Evolutionary conservation across 169 alveolate genomes (phyloP).

Genomic region (Cryptosporidium ryanae): DNA sequence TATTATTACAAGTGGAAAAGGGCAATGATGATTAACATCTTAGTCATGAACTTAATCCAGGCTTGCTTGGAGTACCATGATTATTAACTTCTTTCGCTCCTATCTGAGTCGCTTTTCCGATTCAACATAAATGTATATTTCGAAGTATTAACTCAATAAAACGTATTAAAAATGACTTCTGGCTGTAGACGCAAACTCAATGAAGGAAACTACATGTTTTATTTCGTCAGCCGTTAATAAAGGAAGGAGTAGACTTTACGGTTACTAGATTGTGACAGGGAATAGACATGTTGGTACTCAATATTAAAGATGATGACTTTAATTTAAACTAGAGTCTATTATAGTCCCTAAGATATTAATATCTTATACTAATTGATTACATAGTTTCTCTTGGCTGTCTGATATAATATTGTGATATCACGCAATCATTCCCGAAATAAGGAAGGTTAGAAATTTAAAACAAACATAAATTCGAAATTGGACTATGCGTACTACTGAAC

Average conservation of each 20-base stretch:
- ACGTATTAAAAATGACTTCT: too few relatives aligned
- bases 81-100: constrained; percentile 66
- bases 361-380: constrained; percentile 54
- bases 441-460: too few relatives aligned
- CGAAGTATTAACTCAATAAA: not conserved
- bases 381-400: constrained; percentile 76
- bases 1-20: not conserved
- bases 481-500: too few relatives aligned
- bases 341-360: constrained; percentile 40
- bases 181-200: too few relatives aligned
- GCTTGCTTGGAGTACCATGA: not conserved
- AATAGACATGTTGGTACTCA: not conserved
- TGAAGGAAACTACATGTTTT: too few relatives aligned
- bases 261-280: too few relatives aligned
- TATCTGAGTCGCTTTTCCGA: constrained; percentile 47
- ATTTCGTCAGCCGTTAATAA: too few relatives aligned
- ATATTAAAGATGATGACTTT: constrained; percentile 46
- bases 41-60: not conserved
- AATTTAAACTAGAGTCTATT: constrained; percentile 69
- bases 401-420: not conserved
- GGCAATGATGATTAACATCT: constrained; percentile 36
- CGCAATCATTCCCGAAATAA: too few relatives aligned
- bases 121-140: not conserved
- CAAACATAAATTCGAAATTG: too few relatives aligned
- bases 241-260: too few relatives aligned